Evolutionary conservation across 2,329 filamentous ascomycete genomes (phyloP), one percentile per base, ranked within the genome.

Genomic region (Diplodia seriata): DNA sequence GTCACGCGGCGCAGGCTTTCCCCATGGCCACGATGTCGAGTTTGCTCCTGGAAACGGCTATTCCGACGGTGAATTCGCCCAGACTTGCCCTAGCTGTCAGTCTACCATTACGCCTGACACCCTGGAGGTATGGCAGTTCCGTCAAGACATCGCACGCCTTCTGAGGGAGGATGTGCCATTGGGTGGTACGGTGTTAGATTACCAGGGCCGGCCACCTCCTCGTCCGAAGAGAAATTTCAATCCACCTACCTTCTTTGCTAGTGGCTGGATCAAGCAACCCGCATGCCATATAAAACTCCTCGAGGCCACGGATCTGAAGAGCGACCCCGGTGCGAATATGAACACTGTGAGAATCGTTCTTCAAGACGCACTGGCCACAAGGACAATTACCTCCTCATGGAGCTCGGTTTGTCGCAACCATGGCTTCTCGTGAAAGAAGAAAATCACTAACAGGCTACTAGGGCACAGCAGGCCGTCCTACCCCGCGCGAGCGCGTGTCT

Each of bases 121-220:
- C 2, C 82, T 93, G 1, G 83, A 85, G n/a, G 83, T 89, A 1
- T 81, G 77, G 53, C 90, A 89, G 71, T 91, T 93, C 72, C 79
- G 82, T 57, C 77, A 75, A 15, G 90, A 93, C 72, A 76, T 85
- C 6, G 74, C 82, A 29, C 73, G 73, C 0, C 80, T 92, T 0
- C 71, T 87, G 3, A 69, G 76, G 3, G 71, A 82, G 3, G 72
- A 81, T 15, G 74, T 79, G 1, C 87, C 90, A 0, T 87, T 94
- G 82, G 88, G 89, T 0, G 90, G 91, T 1, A 93, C 90, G 0
- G 75, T 92, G 4, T 81, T 92, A 8, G 81, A 86, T 9, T 74
- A 83, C 0, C 75, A 78, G 1, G 91, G 90, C 0, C 76, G 49
- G 38, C 68, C 68, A 20, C 47, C 38, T 2, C 31, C 7, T 43